Evolutionary conservation across 1,284 basidiomycete genomes (phyloP).

Genomic region (Ceratobasidium sp.): DNA sequence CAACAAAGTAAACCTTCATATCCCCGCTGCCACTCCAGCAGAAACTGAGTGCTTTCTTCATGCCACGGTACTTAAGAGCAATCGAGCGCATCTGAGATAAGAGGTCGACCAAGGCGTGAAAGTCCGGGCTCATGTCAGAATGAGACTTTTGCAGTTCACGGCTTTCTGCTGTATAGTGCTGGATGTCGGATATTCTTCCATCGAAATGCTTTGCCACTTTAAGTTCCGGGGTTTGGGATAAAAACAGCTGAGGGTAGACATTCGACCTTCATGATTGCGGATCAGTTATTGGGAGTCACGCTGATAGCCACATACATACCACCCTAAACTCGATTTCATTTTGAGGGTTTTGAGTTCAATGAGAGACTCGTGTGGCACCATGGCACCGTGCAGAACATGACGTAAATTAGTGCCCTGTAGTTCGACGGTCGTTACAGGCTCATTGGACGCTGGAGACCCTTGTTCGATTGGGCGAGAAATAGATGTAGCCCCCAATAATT

Average conservation of each 20-base stretch:
- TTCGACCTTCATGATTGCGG: background rate
- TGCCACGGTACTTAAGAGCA: too few relatives aligned
- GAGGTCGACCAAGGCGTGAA: background rate
- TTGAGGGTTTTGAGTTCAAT: constrained; percentile 1
- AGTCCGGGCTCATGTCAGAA: background rate
- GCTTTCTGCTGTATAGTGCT: background rate
- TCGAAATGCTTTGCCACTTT: constrained; percentile 10
- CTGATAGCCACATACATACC: background rate
- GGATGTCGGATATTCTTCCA: background rate
- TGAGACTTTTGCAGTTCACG: background rate
- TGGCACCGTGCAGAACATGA: constrained; percentile 1
- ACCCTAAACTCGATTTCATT: background rate
- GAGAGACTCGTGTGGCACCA: background rate
- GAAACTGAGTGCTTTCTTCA: too few relatives aligned
- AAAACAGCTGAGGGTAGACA: constrained; percentile 12
- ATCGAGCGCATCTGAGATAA: constrained; percentile 2
- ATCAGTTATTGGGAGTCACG: background rate
- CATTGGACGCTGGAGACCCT: background rate
- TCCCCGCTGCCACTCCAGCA: too few relatives aligned
- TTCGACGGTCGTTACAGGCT: background rate
- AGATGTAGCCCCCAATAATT: background rate
- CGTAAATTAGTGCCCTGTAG: background rate
- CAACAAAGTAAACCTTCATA: too few relatives aligned
- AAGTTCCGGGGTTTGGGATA: constrained; percentile 9
- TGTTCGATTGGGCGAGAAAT: background rate